Evolutionary conservation across 2,329 filamentous ascomycete species (phyloP).

Genomic region (Drechmeria coniospora): DNA sequence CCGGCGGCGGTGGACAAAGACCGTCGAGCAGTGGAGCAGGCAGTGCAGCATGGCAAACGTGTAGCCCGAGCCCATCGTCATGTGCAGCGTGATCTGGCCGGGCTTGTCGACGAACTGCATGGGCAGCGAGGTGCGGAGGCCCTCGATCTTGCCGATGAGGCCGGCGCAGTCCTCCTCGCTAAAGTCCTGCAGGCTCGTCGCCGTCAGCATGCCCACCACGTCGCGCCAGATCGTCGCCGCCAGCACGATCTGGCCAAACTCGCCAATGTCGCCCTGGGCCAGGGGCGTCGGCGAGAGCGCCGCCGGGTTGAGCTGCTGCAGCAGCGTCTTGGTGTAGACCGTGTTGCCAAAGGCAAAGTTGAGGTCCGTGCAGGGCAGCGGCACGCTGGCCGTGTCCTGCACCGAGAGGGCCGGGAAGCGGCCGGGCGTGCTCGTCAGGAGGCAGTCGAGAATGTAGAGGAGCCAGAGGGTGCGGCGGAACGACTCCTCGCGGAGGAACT

Average conservation of each 20-base stretch:
- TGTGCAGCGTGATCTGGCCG: constrained; percentile 44
- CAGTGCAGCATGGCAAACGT: constrained; percentile 49
- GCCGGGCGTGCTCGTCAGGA: constrained; percentile 45
- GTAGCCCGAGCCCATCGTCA: constrained; percentile 48
- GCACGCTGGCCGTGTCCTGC: constrained; percentile 38
- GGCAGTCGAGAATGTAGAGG: constrained; percentile 47
- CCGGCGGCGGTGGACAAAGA: constrained; percentile 44
- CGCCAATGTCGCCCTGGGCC: constrained; percentile 36
- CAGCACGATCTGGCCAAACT: constrained; percentile 46
- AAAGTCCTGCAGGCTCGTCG: constrained; percentile 33
- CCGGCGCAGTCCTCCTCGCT: constrained; percentile 35
- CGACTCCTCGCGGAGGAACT: constrained; percentile 45
- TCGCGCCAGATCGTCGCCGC: constrained; percentile 47
- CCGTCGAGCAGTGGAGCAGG: constrained; percentile 42
- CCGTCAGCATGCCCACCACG: constrained; percentile 45
- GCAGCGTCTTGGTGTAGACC: constrained; percentile 41
- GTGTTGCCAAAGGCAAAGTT: constrained; percentile 48
- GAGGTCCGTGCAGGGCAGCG: constrained; percentile 44
- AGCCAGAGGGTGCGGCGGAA: constrained; percentile 47
- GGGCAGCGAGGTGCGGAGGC: constrained; percentile 36
- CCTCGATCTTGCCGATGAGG: constrained; percentile 38
- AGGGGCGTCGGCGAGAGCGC: constrained; percentile 21
- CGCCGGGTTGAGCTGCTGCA: constrained; percentile 20
- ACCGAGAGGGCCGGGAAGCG: constrained; percentile 39
- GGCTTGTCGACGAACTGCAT: constrained; percentile 47